Base-by-base conservation (phyloP, 2,329 filamentous ascomycete species). In the Fusarium luffae region DNA sequence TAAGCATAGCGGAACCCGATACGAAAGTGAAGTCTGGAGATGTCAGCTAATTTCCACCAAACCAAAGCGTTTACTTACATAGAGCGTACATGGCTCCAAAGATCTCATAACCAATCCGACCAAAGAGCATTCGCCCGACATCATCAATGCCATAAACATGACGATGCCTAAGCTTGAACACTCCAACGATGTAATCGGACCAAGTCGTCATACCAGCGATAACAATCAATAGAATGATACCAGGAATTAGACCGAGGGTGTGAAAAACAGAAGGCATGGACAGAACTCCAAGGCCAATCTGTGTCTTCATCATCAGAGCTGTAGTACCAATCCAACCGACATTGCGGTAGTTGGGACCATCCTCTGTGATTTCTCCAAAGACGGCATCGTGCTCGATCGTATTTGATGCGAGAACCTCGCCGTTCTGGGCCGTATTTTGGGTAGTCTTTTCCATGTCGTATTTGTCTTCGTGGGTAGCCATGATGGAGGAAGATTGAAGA, bases 61-160 rank as follows among this genome's bases (percentile, higher is more conserved):
- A 23, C 6, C 21, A 5, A 5, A 23, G 6, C 21, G 21, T 5
- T 23, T 23, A 54, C 64, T 34, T 47, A 82, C 80, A 78, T 48
- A 84, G 60, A 70, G 76, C 73, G 58, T 80, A 78, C 9, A 43
- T 43, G 2, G 41, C 41, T 5, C 41, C 80, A 27, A 86, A 78
- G 27, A 83, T 51, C 55, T 82, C 82, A 4, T 81, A 79, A 0
- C 85, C 84, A 7, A 79, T 56, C 4, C 76, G 79, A 13, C 85
- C 85, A 68, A 85, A 84, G 21, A 87, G 78, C 25, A 85, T 75
- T 3, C 68, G 69, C 14, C 84, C 85, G 0, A 82, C 85, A 68
- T 87, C 85, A 54, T 86, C 85, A 59, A 87, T 85, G 23, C 83
- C 81, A 66, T 87, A 86, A 1, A 87, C 83, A 41, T 83, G 79